Evolutionary conservation across 129 eudicot species (phyloP).

Genomic region (Oenanthe sinensis): DNA sequence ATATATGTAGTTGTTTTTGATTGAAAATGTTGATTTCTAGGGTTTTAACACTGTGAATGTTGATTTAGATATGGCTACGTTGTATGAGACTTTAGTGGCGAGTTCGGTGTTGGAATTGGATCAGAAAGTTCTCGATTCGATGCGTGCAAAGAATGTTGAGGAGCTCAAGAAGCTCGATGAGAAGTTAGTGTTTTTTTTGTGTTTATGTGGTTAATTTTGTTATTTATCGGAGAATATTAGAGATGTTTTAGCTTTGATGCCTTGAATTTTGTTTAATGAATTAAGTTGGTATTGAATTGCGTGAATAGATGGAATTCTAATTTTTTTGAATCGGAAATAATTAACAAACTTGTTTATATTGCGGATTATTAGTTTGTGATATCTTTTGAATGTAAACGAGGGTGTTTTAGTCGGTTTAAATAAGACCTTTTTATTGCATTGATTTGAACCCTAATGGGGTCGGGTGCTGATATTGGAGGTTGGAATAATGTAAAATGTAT

Average conservation of each 20-base stretch:
- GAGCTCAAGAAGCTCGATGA: conserved; percentile 80
- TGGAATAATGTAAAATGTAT: too few species aligned
- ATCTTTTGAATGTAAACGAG: too few species aligned
- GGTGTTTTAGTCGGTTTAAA: too few species aligned
- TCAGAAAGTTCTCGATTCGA: conserved; percentile 63
- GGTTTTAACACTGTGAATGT: background rate
- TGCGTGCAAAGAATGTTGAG: conserved; percentile 55
- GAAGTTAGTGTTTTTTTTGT: conserved; percentile 45
- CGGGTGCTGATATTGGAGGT: too few species aligned
- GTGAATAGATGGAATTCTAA: background rate
- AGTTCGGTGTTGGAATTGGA: conserved; percentile 51
- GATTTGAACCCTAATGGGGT: too few species aligned
- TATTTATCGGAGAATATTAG: background rate
- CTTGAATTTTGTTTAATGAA: background rate
- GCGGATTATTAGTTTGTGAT: too few species aligned
- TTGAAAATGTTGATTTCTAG: background rate
- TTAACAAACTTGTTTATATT: too few species aligned
- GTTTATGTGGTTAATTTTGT: background rate
- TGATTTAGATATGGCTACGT: conserved; percentile 70
- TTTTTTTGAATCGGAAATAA: too few species aligned
- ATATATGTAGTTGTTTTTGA: too few species aligned
- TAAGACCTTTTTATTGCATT: too few species aligned
- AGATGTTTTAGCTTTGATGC: background rate
- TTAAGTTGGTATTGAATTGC: background rate
- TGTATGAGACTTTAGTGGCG: conserved; percentile 66